Evolutionary conservation across 495 filamentous ascomycete species (phyloP).

Genomic region (Talaromyces adpressus): DNA sequence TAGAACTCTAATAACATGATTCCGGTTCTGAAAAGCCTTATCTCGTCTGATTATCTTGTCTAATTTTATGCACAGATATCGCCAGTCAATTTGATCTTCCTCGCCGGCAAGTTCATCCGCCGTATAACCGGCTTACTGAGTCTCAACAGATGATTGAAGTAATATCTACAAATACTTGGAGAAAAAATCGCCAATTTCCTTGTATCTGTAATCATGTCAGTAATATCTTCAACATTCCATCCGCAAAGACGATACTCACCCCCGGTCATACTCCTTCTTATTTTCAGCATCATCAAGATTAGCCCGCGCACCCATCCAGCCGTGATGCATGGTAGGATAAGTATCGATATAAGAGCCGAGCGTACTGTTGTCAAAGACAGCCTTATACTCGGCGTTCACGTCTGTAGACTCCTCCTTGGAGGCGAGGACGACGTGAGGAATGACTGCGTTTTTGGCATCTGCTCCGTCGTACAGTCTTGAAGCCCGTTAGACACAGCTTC

Average conservation of each 20-base stretch:
- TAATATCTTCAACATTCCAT: background rate
- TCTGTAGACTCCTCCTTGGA: conserved; percentile 46
- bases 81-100: too few relatives aligned
- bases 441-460: conserved; percentile 38
- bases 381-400: conserved; percentile 31
- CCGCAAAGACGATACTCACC: conserved; percentile 25
- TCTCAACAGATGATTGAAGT: background rate
- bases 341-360: conserved; percentile 39
- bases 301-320: conserved; percentile 57
- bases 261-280: conserved; percentile 44
- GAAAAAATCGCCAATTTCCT: conserved; percentile 38
- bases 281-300: conserved; percentile 44
- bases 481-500: background rate
- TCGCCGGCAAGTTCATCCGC: too few relatives aligned
- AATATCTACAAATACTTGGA: conserved; percentile 27
- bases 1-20: too few relatives aligned
- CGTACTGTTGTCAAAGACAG: conserved; percentile 28
- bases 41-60: too few relatives aligned
- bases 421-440: conserved; percentile 48
- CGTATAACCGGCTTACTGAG: too few relatives aligned
- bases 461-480: conserved; percentile 27
- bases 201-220: conserved; percentile 20
- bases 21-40: too few relatives aligned
- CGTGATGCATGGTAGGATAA: conserved; percentile 48
- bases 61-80: too few relatives aligned